Percentiles rank a stretch among this genome's conserved stretches.
Evolutionary conservation across 495 filamentous ascomycete genomes (phyloP).

Genomic region (Annulohypoxylon bovei): DNA sequence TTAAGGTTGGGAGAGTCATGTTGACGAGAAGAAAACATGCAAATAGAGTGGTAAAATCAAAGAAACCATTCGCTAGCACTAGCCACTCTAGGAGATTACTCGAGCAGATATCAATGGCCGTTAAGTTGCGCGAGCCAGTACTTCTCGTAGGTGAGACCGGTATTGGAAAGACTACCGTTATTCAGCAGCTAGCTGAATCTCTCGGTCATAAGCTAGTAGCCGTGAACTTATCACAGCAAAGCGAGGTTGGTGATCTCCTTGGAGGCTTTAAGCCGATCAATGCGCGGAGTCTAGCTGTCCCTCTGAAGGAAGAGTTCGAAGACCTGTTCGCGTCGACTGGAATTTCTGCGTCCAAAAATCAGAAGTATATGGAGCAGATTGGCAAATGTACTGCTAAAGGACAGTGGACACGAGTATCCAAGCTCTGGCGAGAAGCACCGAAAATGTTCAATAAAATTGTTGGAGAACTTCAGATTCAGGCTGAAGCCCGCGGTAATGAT

Average conservation of each 20-base stretch:
- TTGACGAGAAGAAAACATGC: constrained; percentile 58
- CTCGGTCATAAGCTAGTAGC: constrained; percentile 85
- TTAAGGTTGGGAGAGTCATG: constrained; percentile 75
- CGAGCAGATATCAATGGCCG: constrained; percentile 84
- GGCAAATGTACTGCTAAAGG: constrained; percentile 79
- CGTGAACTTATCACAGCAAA: constrained; percentile 97
- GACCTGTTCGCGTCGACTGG: constrained; percentile 82
- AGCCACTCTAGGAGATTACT: constrained; percentile 74
- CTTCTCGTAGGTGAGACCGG: constrained; percentile 97
- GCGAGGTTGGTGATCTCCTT: constrained; percentile 90
- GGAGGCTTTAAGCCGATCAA: constrained; percentile 97
- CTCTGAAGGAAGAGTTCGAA: constrained; percentile 92
- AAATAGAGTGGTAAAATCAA: constrained; percentile 56
- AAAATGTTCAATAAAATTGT: constrained; percentile 83
- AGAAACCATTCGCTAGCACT: constrained; percentile 76
- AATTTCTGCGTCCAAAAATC: constrained; percentile 86
- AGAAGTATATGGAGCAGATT: constrained; percentile 81
- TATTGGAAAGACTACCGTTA: constrained; percentile 94
- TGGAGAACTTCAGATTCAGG: constrained; percentile 54
- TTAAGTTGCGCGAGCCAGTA: constrained; percentile 85
- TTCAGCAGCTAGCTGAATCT: constrained; percentile 88
- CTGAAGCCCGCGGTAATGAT: constrained; percentile 47
- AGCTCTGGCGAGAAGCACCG: constrained; percentile 87
- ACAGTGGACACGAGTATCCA: constrained; percentile 85
- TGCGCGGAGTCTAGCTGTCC: constrained; percentile 84